These are phyloP conservation scores for Trichoderma afroharzianum DNA, from an alignment of 2,329 filamentous ascomycete species.

Conservation along the genomic window DNA sequence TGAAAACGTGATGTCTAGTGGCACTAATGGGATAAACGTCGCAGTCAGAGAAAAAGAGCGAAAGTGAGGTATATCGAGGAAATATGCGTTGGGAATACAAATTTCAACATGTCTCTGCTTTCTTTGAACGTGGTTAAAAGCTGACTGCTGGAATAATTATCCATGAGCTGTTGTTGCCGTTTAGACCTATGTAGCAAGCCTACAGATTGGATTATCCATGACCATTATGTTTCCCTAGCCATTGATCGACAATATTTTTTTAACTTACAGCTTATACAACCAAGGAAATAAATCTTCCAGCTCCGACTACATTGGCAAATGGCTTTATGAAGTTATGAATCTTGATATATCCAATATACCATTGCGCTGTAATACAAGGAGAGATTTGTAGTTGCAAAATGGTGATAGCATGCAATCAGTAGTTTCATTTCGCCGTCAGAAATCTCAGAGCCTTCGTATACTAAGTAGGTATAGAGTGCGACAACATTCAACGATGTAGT, in stretches of 20 bases:
- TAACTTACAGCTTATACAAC: neutral
- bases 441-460: too few species aligned
- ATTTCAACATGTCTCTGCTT: too few species aligned
- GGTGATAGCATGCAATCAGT: too few species aligned
- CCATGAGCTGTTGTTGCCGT: neutral
- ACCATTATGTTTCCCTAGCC: neutral
- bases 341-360: too few species aligned
- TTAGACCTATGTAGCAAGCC: neutral
- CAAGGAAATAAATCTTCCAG: neutral
- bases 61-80: neutral
- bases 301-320: neutral
- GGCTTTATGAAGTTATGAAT: neutral
- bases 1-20: neutral
- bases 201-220: neutral
- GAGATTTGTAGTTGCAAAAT: too few species aligned
- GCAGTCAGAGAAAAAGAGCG: too few species aligned
- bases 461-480: too few species aligned
- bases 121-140: rapidly evolving
- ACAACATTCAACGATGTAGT: too few species aligned
- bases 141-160: neutral
- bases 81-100: neutral
- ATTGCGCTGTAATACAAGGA: too few species aligned
- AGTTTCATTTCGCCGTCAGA: too few species aligned
- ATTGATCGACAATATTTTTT: neutral
- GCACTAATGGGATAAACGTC: too few species aligned